These are phyloP conservation scores for Pseudocercospora macadamiae DNA, from an alignment of 2,329 filamentous ascomycete genomes.

Conservation along the genomic window DNA sequence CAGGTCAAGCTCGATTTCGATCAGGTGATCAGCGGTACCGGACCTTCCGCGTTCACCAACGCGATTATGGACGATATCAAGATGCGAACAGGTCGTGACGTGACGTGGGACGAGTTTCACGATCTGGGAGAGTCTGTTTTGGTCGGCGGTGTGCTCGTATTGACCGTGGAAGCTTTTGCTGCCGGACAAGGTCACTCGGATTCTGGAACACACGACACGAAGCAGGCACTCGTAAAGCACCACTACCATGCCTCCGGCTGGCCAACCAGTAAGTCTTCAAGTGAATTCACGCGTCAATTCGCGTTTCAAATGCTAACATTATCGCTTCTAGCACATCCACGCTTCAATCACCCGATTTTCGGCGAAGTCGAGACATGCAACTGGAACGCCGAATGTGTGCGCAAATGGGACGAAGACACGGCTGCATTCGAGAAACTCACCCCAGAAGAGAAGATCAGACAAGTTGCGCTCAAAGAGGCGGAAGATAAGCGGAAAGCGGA, in stretches of 20 bases:
- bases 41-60: conserved; percentile 69
- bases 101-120: conserved; percentile 69
- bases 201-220: conserved; percentile 69
- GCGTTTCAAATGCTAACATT: neutral
- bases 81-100: conserved; percentile 44
- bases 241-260: conserved; percentile 76
- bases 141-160: conserved; percentile 65
- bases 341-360: conserved; percentile 69
- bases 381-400: conserved; percentile 67
- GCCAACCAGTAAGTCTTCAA: conserved; percentile 52
- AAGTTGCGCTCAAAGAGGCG: conserved; percentile 38
- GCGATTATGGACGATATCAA: conserved; percentile 69
- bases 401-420: conserved; percentile 66
- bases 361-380: conserved; percentile 73
- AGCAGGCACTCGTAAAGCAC: conserved; percentile 70
- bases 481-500: conserved; percentile 27
- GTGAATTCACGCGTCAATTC: no score
- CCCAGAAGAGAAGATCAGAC: conserved; percentile 62
- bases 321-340: conserved; percentile 55
- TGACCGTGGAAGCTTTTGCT: conserved; percentile 72
- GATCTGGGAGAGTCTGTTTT: conserved; percentile 67
- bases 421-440: conserved; percentile 62
- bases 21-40: conserved; percentile 73
- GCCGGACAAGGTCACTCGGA: conserved; percentile 74
- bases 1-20: conserved; percentile 71